Evolutionary conservation across 2,329 filamentous ascomycete species (phyloP).

Genomic region (Blumeriella jaapii): DNA sequence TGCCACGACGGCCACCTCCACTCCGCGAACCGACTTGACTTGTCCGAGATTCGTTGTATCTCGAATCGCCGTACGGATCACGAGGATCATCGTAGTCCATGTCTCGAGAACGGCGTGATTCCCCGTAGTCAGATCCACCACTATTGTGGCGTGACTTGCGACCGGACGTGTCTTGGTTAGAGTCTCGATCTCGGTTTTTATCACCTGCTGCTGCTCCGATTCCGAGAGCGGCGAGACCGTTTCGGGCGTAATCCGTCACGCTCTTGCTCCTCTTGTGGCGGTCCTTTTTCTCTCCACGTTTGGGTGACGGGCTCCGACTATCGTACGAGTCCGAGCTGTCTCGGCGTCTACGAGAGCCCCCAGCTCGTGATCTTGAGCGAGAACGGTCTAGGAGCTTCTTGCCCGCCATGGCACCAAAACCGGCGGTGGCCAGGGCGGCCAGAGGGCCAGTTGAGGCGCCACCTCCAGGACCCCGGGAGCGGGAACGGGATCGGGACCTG

Average conservation of each 20-base stretch:
- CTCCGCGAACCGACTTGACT: conserved; percentile 17
- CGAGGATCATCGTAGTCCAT: conserved; percentile 17
- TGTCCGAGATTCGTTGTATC: conserved; percentile 23
- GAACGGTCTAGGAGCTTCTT: conserved; percentile 45
- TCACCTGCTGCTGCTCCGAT: conserved; percentile 32
- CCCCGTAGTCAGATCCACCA: conserved; percentile 15
- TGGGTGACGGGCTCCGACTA: conserved; percentile 25
- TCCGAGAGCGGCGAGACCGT: conserved; percentile 49
- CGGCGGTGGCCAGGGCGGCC: conserved; percentile 52
- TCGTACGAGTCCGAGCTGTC: conserved; percentile 24
- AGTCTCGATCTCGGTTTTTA: conserved; percentile 13
- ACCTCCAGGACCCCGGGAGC: conserved; percentile 29
- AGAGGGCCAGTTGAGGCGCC: conserved; percentile 37
- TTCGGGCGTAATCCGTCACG: conserved; percentile 50
- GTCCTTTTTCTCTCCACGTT: conserved; percentile 23
- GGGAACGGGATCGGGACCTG: conserved; percentile 53
- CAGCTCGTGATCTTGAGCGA: conserved; percentile 37
- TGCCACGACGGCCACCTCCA: conserved; percentile 12
- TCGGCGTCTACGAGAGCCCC: conserved; percentile 27
- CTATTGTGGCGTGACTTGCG: conserved; percentile 11
- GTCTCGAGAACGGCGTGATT: conserved; percentile 18
- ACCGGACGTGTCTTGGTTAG: conserved; percentile 20
- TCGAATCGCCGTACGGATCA: conserved; percentile 22
- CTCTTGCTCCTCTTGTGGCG: conserved; percentile 50
- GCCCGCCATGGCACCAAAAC: conserved; percentile 46